A percentile compares a stretch with the other conserved stretches of the same genome.
These are phyloP conservation scores for Globisporangium cylindrosporum DNA, from an alignment of 352 stramenopile species.

Conservation along the genomic window DNA sequence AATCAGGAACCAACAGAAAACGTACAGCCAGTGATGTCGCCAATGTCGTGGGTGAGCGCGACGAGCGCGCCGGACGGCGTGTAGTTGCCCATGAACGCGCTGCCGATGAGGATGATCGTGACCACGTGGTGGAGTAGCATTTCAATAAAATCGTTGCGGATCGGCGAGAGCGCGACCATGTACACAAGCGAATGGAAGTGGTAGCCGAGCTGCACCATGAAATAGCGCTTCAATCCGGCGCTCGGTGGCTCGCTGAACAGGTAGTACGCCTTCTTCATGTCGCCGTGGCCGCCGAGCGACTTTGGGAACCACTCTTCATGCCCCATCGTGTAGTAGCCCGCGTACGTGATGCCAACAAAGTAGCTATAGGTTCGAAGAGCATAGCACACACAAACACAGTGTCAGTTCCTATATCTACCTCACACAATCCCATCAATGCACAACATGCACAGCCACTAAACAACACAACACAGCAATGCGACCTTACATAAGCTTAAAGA, in stretches of 20 bases:
- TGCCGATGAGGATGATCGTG: slow-evolving; percentile 53
- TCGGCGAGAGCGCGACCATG: slow-evolving; percentile 53
- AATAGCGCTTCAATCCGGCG: slow-evolving; percentile 39
- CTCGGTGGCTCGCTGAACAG: slow-evolving; percentile 32
- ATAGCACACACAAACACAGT: not conserved
- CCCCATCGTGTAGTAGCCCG: slow-evolving; percentile 38
- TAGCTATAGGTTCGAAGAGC: slow-evolving; percentile 27
- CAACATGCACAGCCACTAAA: not conserved
- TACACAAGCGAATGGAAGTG: slow-evolving; percentile 52
- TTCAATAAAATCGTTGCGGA: slow-evolving; percentile 58
- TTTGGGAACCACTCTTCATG: slow-evolving; percentile 44
- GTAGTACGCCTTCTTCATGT: slow-evolving; percentile 30
- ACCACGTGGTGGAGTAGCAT: slow-evolving; percentile 57
- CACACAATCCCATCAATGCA: not conserved
- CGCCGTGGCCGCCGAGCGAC: slow-evolving; percentile 33
- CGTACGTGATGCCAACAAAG: slow-evolving; percentile 45
- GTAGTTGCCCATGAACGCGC: slow-evolving; percentile 48
- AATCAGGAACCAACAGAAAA: slow-evolving; percentile 7
- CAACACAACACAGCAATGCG: not conserved
- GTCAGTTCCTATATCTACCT: not conserved
- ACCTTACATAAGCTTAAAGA: slow-evolving; percentile 71
- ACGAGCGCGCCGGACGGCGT: slow-evolving; percentile 39
- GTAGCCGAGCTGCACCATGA: slow-evolving; percentile 56
- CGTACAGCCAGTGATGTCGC: slow-evolving; percentile 51
- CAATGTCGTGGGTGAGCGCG: slow-evolving; percentile 51